phyloP scores from a whole-genome alignment of 352 stramenopile species.

The Phytophthora meadii region DNA sequence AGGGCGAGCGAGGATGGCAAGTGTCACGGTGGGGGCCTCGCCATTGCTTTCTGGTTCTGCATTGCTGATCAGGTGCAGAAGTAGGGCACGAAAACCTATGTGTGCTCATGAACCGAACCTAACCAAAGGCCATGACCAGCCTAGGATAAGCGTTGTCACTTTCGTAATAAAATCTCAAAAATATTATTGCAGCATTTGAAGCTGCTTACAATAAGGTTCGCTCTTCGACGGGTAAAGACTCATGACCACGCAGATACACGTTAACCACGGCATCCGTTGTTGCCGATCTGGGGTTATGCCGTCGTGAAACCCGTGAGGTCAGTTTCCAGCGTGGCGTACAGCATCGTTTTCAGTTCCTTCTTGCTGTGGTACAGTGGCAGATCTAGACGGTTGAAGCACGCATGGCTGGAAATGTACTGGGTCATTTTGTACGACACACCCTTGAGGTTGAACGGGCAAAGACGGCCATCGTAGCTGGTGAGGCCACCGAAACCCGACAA shows the following conservation, averaged over 20 bases:
- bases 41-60: neutral
- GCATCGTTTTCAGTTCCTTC: conserved; percentile 74
- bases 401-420: conserved; percentile 77
- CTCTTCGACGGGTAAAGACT: neutral
- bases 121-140: too few relatives aligned
- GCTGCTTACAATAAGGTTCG: conserved; percentile 19
- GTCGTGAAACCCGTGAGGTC: conserved; percentile 80
- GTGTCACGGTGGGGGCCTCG: conserved; percentile 4
- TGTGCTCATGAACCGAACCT: too few relatives aligned
- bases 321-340: conserved; percentile 69
- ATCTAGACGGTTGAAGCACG: conserved; percentile 93
- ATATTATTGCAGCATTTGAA: conserved; percentile 17
- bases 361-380: conserved; percentile 94
- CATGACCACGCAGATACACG: conserved; percentile 13
- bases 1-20: neutral
- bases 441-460: conserved; percentile 82
- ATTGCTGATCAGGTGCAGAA: neutral
- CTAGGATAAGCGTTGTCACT: too few relatives aligned
- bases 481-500: conserved; percentile 73
- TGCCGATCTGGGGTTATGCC: conserved; percentile 32
- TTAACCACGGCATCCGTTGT: conserved; percentile 3
- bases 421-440: conserved; percentile 49
- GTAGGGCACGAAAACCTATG: neutral
- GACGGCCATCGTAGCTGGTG: conserved; percentile 81
- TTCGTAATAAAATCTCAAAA: conserved; percentile 9